Conservation (phyloP, 2,329 filamentous ascomycete genomes). For the Neopestalotiopsis sp. region DNA sequence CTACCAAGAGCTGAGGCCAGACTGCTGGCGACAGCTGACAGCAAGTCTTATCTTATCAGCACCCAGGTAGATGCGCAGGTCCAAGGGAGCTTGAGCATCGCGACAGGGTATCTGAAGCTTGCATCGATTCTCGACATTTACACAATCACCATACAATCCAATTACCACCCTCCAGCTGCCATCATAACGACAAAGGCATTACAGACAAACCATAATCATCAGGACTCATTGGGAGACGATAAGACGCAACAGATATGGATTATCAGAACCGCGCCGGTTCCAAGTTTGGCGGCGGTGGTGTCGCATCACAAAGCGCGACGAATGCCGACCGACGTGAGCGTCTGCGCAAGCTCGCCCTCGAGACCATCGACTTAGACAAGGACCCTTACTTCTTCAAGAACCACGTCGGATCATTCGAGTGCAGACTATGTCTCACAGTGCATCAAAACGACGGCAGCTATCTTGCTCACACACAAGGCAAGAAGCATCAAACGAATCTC, state of each 20-base stretch:
- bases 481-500: constrained; percentile 98
- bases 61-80: background rate
- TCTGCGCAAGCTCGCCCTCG: constrained; percentile 95
- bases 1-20: background rate
- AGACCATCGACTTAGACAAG: constrained; percentile 98
- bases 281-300: constrained; percentile 97
- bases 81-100: background rate
- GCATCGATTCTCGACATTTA: background rate
- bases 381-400: constrained; percentile 99
- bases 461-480: constrained; percentile 96
- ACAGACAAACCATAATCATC: background rate
- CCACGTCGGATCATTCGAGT: constrained; percentile 97
- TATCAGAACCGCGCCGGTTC: constrained; percentile 93
- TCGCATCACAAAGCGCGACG: constrained; percentile 89
- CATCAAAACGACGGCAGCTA: constrained; percentile 99
- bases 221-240: background rate
- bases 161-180: background rate
- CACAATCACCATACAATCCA: background rate
- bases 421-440: constrained; percentile 93
- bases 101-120: background rate
- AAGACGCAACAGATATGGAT: constrained; percentile 55
- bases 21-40: background rate
- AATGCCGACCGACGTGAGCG: constrained; percentile 98
- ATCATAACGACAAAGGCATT: background rate
- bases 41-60: background rate